Base-by-base conservation (phyloP, 2,329 filamentous ascomycete genomes). In the Botryotinia convoluta region DNA sequence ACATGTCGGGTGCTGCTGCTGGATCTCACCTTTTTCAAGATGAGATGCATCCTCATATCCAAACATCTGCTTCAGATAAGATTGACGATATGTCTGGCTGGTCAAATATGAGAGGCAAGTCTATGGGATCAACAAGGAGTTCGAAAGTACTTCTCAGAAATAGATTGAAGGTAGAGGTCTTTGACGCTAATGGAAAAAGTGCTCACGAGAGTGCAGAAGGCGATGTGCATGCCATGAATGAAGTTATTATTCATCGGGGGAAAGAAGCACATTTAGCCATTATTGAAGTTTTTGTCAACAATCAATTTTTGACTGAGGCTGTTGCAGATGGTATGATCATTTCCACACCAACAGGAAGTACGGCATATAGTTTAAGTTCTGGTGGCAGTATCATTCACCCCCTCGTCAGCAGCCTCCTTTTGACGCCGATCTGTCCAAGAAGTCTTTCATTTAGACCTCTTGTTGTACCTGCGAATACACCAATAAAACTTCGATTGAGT, bases 291-390 rank as follows among this genome's bases (percentile, higher is more conserved):
- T 96, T 91, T 79, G 92, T 98, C 74, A 95, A 95, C 78, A 92
- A 93, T 48, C 90, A 94, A 72, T 97, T 96, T 79, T 86, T 99
- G 63, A 99, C 96, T 1, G 94, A 97, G 81, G 95, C 94, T 0
- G 95, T 97, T 20, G 95, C 95, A 1, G 96, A 99, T 81, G 96
- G 96, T 69, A 97, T 99, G 82, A 92, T 98, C 62, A 90, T 98
- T 74, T 94, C 92, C 76, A 98, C 95, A 0, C 96, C 96, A 0
- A 99, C 96, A 0, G 96, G 96, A 4, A 97, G 93, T 59, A 99
- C 96, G 0, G 96, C 96, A 0, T 99, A 99, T 84, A 96, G 92
- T 74, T 87, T 99, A n/a, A 96, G 92, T 76, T 93, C 92, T 4
- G 96, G 96, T 4, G 96, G 96, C 1, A 93, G 92, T 78, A 98